These are phyloP conservation scores for Prunus armeniaca DNA, from an alignment of 306 rosid species.

Conservation along the genomic window DNA sequence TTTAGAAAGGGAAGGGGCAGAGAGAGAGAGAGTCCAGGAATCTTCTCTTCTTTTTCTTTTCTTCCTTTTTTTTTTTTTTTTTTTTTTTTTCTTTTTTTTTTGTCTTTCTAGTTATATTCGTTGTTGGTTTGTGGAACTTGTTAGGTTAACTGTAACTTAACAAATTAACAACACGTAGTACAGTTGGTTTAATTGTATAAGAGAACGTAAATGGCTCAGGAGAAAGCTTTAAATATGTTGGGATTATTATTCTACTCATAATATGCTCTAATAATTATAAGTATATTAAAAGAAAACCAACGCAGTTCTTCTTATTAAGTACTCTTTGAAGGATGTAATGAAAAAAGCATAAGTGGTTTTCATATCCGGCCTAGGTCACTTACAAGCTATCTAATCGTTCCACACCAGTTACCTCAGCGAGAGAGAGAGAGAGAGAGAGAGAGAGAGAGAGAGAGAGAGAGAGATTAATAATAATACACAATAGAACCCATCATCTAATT, in stretches of 20 bases:
- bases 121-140: constrained; percentile 15
- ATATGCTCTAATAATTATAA: not conserved
- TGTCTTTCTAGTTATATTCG: constrained; percentile 11
- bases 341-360: no score
- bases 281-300: constrained; percentile 1
- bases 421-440: no score
- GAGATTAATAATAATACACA: no score
- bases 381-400: not conserved
- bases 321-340: no score
- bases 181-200: constrained; percentile 9
- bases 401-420: not conserved
- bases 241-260: constrained; percentile 7
- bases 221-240: not conserved
- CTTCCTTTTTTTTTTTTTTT: not conserved
- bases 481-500: not conserved
- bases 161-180: constrained; percentile 15
- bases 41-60: not conserved
- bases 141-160: constrained; percentile 31
- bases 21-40: not conserved
- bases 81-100: not conserved
- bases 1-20: not conserved
- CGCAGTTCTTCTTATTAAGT: not conserved
- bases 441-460: no score
- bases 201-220: constrained; percentile 8
- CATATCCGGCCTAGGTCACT: no score